Base-by-base conservation (phyloP, 2,329 filamentous ascomycete species). In the Fusarium sp. region DNA sequence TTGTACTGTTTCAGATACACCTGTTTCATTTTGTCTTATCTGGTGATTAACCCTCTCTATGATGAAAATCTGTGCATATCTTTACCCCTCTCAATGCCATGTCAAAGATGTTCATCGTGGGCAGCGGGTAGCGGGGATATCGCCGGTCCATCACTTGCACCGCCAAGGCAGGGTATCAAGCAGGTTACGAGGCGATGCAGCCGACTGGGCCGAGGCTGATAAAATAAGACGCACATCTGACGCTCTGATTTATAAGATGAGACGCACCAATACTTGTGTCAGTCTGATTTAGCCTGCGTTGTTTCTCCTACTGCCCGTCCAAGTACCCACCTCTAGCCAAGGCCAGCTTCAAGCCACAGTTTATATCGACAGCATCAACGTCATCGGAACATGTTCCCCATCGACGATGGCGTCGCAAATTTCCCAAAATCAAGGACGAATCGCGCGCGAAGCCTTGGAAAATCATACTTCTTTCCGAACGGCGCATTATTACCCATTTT, bases 401-500 rank as follows among this genome's bases (percentile, higher is more conserved):
- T 76, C 61, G 50, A 74, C 34, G 32, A 71, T 76, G 50, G 73
- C 71, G 67, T 67, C 50, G 71, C 43, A 66, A 65, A 61, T 72
- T 69, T 57, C 48, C 61, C 64, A 66, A 63, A 75, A 76, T 74
- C 73, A 76, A 76, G 73, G 73, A 69, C 35, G 60, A 65, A 54
- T 58, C 52, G 54, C 56, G 43, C 68, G 48, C 27, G 39, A 65
- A 66, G 66, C 54, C 72, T 71, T 61, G 35, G 65, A 63, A 67
- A 70, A 30, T 20, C 34, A 65, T 65, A 43, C 8, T 58, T 6
- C 11, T 54, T 54, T 48, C 43, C 35, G 37, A 30, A 54, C 50
- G 57, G 65, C 61, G 18, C 60, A 41, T 63, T 59, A 63, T 54
- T 66, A 16, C 35, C 71, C 67, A 56, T 74, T 45, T 37, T 50